phyloP scores from a whole-genome alignment of 495 filamentous ascomycete genomes.

The Aspergillus bertholletiae region DNA sequence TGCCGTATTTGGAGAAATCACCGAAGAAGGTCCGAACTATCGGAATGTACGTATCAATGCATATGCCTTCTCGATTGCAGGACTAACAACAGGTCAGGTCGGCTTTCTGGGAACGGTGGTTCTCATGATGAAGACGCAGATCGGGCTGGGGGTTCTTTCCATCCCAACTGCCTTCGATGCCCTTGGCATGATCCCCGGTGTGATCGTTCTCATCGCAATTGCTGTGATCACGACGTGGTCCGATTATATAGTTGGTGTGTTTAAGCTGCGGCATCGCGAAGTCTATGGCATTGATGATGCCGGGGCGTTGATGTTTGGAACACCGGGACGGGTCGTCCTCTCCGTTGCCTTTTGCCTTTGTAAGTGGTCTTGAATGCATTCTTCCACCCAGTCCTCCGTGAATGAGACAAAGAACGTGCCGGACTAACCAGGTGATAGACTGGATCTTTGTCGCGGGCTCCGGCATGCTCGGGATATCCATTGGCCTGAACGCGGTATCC shows the following conservation, averaged over 20 bases:
- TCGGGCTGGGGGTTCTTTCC: slow-evolving; percentile 1
- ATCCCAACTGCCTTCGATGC: slow-evolving; percentile 36
- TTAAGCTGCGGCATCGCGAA: slow-evolving; percentile 61
- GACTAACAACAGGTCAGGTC: not conserved
- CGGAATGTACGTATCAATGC: not conserved
- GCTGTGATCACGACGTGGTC: slow-evolving; percentile 65
- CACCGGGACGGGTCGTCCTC: slow-evolving; percentile 31
- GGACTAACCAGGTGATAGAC: too few species aligned
- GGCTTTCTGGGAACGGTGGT: not conserved
- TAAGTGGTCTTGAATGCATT: too few species aligned
- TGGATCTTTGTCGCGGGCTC: slow-evolving; percentile 29
- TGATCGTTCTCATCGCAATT: slow-evolving; percentile 47
- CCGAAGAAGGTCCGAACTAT: not conserved
- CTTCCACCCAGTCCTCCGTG: slow-evolving; percentile 53
- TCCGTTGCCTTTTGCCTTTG: slow-evolving; percentile 43
- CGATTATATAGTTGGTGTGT: slow-evolving; percentile 62
- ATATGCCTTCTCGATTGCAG: not conserved
- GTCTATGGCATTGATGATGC: slow-evolving; percentile 66
- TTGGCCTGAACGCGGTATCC: slow-evolving; percentile 63
- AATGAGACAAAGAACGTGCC: too few species aligned
- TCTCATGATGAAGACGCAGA: slow-evolving; percentile 5
- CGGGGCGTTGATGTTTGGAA: slow-evolving; percentile 57
- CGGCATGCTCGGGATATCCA: slow-evolving; percentile 62
- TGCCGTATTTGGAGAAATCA: not conserved
- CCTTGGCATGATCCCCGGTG: slow-evolving; percentile 50